Evolutionary conservation across 768 basidiomycete species (phyloP), one percentile per base, ranked within the genome.

Genomic region (Flagelloscypha sp.): DNA sequence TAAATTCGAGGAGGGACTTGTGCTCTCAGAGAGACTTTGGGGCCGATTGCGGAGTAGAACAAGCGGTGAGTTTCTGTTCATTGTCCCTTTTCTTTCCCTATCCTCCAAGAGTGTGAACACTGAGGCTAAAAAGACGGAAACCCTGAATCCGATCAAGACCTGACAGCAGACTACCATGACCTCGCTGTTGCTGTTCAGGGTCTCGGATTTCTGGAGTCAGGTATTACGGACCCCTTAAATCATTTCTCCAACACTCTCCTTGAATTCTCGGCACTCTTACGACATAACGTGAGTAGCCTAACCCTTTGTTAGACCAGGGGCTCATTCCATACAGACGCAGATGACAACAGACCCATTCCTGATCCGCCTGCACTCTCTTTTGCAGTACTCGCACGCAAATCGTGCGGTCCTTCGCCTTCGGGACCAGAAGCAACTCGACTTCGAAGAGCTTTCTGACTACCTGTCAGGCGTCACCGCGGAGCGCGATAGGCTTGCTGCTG

Each of bases 371-470:
- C 90, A 95, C 51, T 89, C 92, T 2, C 69, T 98, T 5, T 66
- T 92, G n/a, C 73, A 79, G n/a, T 97, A 97, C 58, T 88, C 90
- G 2, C 80, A 89, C 52, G 81, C 87, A 20, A 94, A 97, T 47
- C 81, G 88, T 34, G 78, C 84, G n/a, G 89, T 98, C 15, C 72
- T 99, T 45, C 94, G 88, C 58, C 71, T 95, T 20, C 79, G 95
- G 29, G 95, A 98, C 55, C 95, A 98, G 61, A 99, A 98, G 57
- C 95, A 99, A 56, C 76, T 98, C 37, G 95, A 99, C 53, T 94
- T 97, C 44, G 95, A 99, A 59, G 94, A 98, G 55, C 72, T 98
- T 7, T 89, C 90, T 2, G 86, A 90, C 35, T 98, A 98, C 57
- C 70, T 99, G 9, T 85, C 86, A 5, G 85, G 84, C n/a, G 80